Base-by-base conservation (phyloP, 805 yeast species). In the Myxozyma kluyveri region DNA sequence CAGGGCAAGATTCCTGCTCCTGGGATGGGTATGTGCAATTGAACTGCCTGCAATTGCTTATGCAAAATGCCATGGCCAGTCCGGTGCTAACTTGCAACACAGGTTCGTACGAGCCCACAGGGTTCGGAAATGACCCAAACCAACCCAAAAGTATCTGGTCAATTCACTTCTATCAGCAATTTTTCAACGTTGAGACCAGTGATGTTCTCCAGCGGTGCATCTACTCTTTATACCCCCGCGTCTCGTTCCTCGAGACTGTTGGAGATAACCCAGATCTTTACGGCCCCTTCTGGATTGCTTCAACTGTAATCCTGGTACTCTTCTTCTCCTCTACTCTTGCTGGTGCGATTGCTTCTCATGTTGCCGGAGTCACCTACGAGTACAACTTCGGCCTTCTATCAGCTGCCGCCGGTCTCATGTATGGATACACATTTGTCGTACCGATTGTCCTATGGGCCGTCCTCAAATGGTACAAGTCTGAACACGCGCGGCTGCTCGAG, bases 261-360 rank as follows among this genome's bases (percentile, higher is more conserved):
- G 72, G 73, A 42, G 74, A 74, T 36, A 73, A 74, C 14, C 80
- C 84, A 2, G 98, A 90, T 63, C 70, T 90, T 47, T 91, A 88
- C 67, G 96, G 96, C 0, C 85, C 95, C 5, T 72, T 88, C 18
- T 90, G 98, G 98, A 82, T 90, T 40, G 86, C 91, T 10, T 88
- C 89, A 0, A 84, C 96, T 0, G 79, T 88, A 45, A 80, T 87
- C 0, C 80, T 86, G 58, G 72, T 83, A 29, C 74, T 87, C 66
- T 89, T 89, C 69, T 82, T 88, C 52, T 77, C 89, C 41, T 79
- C 85, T 32, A 84, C 95, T 0, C 76, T 86, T 19, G 78, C 86
- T 2, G 81, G 83, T 43, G 64, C 85, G 21, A 61, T 88, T n/a
- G 72, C 81, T n/a, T 75, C 79, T 23, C 63, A 67, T 43, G 67